Conservation (phyloP, 1,284 basidiomycete species). For the Anthracocystis panici-leucophaei region DNA sequence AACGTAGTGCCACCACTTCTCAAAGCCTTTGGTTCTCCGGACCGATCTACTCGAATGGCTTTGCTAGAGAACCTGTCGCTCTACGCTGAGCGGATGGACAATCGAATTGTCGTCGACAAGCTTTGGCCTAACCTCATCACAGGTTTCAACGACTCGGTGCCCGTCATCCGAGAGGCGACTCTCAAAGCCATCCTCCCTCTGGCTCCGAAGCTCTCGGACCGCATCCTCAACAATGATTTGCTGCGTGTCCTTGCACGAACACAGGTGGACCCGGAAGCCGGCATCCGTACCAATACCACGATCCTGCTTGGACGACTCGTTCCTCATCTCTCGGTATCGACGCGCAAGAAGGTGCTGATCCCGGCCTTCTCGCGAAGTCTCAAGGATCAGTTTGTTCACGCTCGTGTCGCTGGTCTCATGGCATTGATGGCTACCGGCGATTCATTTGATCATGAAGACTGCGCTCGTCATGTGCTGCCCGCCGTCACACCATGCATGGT, state of each 20-base stretch:
- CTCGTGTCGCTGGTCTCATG: conserved; percentile 93
- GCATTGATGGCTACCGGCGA: conserved; percentile 95
- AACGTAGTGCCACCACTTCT: conserved; percentile 55
- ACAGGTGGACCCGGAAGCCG: conserved; percentile 90
- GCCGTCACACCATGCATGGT: conserved; percentile 63
- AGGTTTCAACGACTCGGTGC: conserved; percentile 93
- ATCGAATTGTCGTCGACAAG: conserved; percentile 84
- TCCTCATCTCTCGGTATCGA: conserved; percentile 84
- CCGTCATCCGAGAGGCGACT: conserved; percentile 92
- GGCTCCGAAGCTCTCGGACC: conserved; percentile 83
- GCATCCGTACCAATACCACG: conserved; percentile 96
- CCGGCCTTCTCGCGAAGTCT: conserved; percentile 92
- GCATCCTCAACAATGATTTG: conserved; percentile 95
- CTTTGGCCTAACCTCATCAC: conserved; percentile 95
- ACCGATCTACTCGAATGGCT: conserved; percentile 93
- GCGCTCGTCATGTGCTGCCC: conserved; percentile 58
- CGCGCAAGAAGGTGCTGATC: conserved; percentile 93
- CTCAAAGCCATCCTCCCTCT: conserved; percentile 87
- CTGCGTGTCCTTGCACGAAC: conserved; percentile 90
- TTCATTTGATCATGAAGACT: conserved; percentile 75
- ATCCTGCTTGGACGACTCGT: conserved; percentile 93
- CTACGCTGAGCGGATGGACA: conserved; percentile 88
- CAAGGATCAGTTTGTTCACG: conserved; percentile 92
- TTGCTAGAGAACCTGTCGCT: conserved; percentile 86
- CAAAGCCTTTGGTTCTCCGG: conserved; percentile 70